Conservation (phyloP, 2,329 filamentous ascomycete genomes). For the Corynespora cassiicola region DNA sequence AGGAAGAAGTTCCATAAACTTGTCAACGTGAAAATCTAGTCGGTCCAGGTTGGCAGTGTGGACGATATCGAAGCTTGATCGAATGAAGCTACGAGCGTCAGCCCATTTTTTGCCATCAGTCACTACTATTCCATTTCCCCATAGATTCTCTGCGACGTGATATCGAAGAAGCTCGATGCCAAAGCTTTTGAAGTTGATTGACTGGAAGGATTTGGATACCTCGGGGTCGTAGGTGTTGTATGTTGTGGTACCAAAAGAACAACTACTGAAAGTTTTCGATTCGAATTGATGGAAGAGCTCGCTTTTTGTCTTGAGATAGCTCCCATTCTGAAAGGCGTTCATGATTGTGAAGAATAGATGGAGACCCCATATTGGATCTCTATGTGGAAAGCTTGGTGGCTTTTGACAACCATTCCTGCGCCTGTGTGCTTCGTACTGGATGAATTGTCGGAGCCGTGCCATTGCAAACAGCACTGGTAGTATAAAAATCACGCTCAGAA, state of each 20-base stretch:
- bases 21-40: slow-evolving; percentile 5
- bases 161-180: slow-evolving; percentile 10
- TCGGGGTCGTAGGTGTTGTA: slow-evolving; percentile 13
- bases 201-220: slow-evolving; percentile 9
- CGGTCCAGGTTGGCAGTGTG: slow-evolving; percentile 10
- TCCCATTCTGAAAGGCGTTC: slow-evolving; percentile 12
- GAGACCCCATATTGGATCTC: slow-evolving; percentile 23
- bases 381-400: slow-evolving; percentile 22
- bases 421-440: slow-evolving; percentile 1
- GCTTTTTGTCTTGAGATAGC: slow-evolving; percentile 4
- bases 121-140: slow-evolving; percentile 10
- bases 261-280: slow-evolving; percentile 11
- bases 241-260: slow-evolving; percentile 8
- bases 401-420: slow-evolving; percentile 10
- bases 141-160: slow-evolving; percentile 11
- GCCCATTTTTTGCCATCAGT: slow-evolving; percentile 9
- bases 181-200: slow-evolving; percentile 10
- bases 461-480: no score
- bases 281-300: neutral
- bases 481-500: no score
- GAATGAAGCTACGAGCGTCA: slow-evolving; percentile 3
- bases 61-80: slow-evolving; percentile 6
- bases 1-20: slow-evolving; percentile 9
- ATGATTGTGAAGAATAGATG: slow-evolving; percentile 22
- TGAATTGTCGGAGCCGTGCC: no score